Conservation (phyloP, 805 yeast genomes). For the Candida berthetii region DNA sequence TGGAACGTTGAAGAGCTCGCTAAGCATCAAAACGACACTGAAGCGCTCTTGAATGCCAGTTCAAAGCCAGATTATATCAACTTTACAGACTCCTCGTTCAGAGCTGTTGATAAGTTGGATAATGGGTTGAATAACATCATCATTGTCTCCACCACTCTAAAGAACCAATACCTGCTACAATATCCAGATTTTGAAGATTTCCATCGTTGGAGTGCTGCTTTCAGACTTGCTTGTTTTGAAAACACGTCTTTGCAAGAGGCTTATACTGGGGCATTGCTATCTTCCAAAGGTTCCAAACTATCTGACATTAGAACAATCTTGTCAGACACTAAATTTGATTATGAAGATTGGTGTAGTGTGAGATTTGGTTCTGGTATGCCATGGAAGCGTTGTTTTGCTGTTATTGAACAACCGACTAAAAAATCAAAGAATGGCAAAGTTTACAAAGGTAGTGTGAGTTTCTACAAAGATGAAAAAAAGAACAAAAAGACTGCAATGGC, state of each 20-base stretch:
- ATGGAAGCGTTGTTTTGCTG: slow-evolving; percentile 92
- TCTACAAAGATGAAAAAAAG: slow-evolving; percentile 77
- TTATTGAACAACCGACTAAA: slow-evolving; percentile 63
- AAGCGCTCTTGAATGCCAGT: slow-evolving; percentile 47
- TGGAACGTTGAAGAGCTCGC: slow-evolving; percentile 80
- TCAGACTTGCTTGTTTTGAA: slow-evolving; percentile 77
- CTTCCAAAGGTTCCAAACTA: slow-evolving; percentile 84
- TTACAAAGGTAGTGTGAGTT: slow-evolving; percentile 31
- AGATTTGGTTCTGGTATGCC: slow-evolving; percentile 98
- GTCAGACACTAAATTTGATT: slow-evolving; percentile 78
- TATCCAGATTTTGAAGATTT: slow-evolving; percentile 60
- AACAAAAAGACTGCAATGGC: slow-evolving; percentile 77
- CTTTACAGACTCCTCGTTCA: slow-evolving; percentile 83
- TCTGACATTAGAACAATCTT: slow-evolving; percentile 83
- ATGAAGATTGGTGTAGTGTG: slow-evolving; percentile 93
- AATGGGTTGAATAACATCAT: slow-evolving; percentile 68
- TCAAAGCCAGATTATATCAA: slow-evolving; percentile 84
- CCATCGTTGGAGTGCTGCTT: slow-evolving; percentile 75
- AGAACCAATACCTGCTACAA: slow-evolving; percentile 81
- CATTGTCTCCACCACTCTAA: slow-evolving; percentile 85
- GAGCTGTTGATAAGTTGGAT: slow-evolving; percentile 62
- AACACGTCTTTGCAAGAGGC: slow-evolving; percentile 86
- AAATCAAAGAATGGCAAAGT: slow-evolving; percentile 38
- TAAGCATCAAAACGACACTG: slow-evolving; percentile 35
- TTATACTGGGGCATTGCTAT: slow-evolving; percentile 88